Base-by-base conservation (phyloP, 495 filamentous ascomycete species). In the Hypomontagnella submonticulosa region DNA sequence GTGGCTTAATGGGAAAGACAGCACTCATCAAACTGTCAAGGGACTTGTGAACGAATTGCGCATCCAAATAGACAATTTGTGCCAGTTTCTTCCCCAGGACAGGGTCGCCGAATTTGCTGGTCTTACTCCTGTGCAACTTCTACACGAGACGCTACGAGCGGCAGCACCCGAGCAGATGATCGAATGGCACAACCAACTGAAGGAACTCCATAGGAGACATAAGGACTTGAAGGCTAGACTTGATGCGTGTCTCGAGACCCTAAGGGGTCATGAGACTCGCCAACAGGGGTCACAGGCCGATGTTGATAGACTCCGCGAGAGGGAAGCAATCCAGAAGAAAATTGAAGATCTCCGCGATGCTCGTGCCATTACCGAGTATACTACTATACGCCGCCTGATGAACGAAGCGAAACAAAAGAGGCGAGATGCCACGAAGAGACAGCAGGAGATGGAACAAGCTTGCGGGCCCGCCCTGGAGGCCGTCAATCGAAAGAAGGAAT, bases 21-120 rank as follows among this genome's bases (percentile, higher is more conserved):
- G 79, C 3, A 81, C 81, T 1, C 81, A 84, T 40, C 85, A 86
- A 44, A 76, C 82, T 23, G 82, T 98, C 1, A 74, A 88, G 43
- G 78, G 81, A 32, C 78, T 97, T 33, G 87, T 86, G 13, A 85
- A 79, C 48, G 83, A 79, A 0, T 88, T 96, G 56, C 84, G 87
- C 18, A 97, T 98, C 34, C 96, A 98, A 76, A 89, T 98, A 71
- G 95, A 98, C 76, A 99, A 99, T 67, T 82, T 98, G 2, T 99
- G 95, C 73, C 95, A 98, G 76, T 99, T 99, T 69, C 82, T 99
- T 34, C 95, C 95, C 0, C 95, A 99, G 74, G 95, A 99, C 72
- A 90, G 92, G 69, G 96, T 99, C 4, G 91, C 92, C 19, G 93
- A 97, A 63, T 99, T 99, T 71, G 92, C 95, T 8, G 90, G 85